A percentile compares a stretch with the other conserved stretches of the same genome.
Evolutionary conservation across 2,329 filamentous ascomycete genomes (phyloP).

Genomic region (Thelonectria discophora): DNA sequence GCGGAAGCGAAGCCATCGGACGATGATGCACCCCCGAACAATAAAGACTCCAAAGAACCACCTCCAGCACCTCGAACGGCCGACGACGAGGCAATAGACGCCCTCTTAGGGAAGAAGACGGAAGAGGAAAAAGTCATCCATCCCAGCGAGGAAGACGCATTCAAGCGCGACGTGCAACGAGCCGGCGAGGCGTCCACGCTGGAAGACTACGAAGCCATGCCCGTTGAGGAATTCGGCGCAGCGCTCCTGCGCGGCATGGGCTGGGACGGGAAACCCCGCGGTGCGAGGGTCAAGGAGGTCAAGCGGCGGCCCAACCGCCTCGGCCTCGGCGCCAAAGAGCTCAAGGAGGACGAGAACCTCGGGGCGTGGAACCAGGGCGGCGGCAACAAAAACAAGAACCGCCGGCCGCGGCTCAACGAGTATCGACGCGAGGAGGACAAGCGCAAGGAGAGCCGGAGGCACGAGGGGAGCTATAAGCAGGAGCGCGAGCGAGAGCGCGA

Average conservation of each 20-base stretch:
- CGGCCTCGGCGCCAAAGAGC: constrained; percentile 87
- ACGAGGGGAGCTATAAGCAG: constrained; percentile 58
- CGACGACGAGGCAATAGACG: constrained; percentile 69
- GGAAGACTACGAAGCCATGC: constrained; percentile 86
- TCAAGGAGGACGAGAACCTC: constrained; percentile 75
- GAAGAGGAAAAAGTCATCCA: constrained; percentile 62
- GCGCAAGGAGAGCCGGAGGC: constrained; percentile 53
- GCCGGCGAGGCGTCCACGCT: constrained; percentile 80
- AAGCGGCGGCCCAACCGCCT: constrained; percentile 81
- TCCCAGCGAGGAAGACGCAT: constrained; percentile 72
- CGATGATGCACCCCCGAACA: constrained; percentile 14
- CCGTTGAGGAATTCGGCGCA: constrained; percentile 93
- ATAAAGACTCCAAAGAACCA: constrained; percentile 20
- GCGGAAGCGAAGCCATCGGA: constrained; percentile 27
- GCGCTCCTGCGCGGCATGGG: constrained; percentile 93
- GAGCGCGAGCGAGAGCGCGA: constrained; percentile 52
- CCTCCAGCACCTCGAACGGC: constrained; percentile 37
- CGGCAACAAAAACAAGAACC: constrained; percentile 49
- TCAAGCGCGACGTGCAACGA: constrained; percentile 72
- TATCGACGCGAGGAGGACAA: constrained; percentile 57
- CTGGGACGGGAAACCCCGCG: constrained; percentile 78
- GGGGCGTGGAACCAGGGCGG: constrained; percentile 80
- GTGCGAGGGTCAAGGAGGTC: constrained; percentile 65
- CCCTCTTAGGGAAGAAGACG: constrained; percentile 67
- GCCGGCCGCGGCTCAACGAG: constrained; percentile 58